These are phyloP conservation scores for Jatropha curcas DNA, from an alignment of 345 rosid genomes.

Conservation along the genomic window DNA sequence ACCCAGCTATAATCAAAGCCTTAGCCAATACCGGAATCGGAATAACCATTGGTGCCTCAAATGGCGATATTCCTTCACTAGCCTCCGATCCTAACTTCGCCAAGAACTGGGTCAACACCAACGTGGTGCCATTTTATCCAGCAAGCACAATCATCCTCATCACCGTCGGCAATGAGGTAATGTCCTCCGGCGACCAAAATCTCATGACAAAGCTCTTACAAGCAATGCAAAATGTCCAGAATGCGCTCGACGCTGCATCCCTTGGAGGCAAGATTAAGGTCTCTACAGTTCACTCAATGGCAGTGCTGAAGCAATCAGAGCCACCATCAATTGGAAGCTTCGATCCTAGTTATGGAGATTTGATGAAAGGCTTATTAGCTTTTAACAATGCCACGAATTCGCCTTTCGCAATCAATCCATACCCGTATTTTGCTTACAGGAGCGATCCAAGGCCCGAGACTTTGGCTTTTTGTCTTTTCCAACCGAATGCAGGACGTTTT, in stretches of 20 bases:
- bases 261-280: conserved; percentile 74
- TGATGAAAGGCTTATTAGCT: conserved; percentile 60
- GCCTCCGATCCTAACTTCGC: conserved; percentile 84
- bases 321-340: conserved; percentile 78
- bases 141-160: conserved; percentile 79
- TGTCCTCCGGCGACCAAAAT: conserved; percentile 44
- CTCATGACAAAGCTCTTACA: conserved; percentile 68
- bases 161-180: conserved; percentile 91
- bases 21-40: conserved; percentile 78
- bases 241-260: conserved; percentile 59
- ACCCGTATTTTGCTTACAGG: conserved; percentile 80
- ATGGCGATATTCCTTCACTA: conserved; percentile 73
- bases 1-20: conserved; percentile 75
- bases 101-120: conserved; percentile 66
- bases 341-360: conserved; percentile 46
- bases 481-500: conserved; percentile 68
- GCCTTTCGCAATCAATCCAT: conserved; percentile 78
- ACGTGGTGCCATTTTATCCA: conserved; percentile 76
- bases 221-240: conserved; percentile 77
- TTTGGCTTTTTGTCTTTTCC: conserved; percentile 75
- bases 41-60: conserved; percentile 72
- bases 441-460: conserved; percentile 78
- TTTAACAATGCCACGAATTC: conserved; percentile 72
- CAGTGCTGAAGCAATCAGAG: conserved; percentile 58
- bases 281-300: conserved; percentile 80